Conservation (phyloP, 2,329 filamentous ascomycete species). For the Penicillium sp. region DNA sequence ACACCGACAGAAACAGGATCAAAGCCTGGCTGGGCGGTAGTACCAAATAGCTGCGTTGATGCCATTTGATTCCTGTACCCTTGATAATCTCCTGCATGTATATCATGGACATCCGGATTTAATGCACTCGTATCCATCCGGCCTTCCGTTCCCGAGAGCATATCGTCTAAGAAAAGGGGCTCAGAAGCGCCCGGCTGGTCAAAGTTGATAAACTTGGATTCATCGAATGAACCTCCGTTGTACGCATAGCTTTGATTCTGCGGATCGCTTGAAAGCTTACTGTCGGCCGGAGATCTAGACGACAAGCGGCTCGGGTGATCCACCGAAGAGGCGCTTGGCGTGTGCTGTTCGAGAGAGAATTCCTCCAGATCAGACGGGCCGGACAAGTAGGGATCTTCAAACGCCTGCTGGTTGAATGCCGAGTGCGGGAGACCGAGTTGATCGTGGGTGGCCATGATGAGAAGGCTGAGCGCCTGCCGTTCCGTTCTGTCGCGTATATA, state of each 20-base stretch:
- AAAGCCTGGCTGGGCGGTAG: background rate
- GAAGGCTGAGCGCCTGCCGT: conserved; percentile 1
- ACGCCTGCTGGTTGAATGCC: conserved; percentile 29
- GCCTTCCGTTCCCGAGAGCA: background rate
- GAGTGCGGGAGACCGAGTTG: conserved; percentile 13
- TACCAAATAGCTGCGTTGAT: background rate
- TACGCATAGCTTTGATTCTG: conserved; percentile 5
- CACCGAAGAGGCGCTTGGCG: conserved; percentile 6
- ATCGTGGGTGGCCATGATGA: conserved; percentile 12
- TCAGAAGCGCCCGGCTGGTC: conserved; percentile 7
- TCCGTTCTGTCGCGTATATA: background rate
- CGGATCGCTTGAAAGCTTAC: conserved; percentile 6
- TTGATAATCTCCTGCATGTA: conserved; percentile 11
- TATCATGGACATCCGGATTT: conserved; percentile 3
- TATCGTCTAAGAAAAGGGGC: background rate
- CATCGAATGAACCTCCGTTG: conserved; percentile 4
- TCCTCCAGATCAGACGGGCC: conserved; percentile 37
- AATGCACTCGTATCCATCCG: background rate
- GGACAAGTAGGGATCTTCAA: conserved; percentile 38
- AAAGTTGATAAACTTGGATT: conserved; percentile 3
- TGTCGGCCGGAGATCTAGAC: conserved; percentile 23
- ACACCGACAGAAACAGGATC: background rate
- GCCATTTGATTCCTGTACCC: background rate
- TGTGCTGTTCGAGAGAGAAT: conserved; percentile 19
- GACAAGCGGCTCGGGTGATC: conserved; percentile 19